Percentiles rank a stretch among this genome's conserved stretches.
Evolutionary conservation across 108 stramenopile genomes (phyloP).

Genomic region (Cyclotella sp.): DNA sequence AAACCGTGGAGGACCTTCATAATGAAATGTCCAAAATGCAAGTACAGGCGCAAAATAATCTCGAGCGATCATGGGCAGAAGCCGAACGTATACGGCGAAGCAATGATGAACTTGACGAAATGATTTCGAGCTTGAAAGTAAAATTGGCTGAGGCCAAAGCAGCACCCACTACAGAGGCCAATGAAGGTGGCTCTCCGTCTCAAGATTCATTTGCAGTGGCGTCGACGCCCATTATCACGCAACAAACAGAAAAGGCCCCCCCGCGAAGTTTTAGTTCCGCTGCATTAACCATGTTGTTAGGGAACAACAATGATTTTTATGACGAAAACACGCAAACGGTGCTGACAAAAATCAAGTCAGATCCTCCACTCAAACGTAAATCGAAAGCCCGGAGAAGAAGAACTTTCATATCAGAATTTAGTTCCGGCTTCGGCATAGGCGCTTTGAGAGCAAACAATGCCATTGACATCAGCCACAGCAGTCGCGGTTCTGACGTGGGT

Average conservation of each 20-base stretch:
- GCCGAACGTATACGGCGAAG: slow-evolving; percentile 22
- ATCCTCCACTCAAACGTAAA: background rate
- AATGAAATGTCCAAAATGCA: slow-evolving; percentile 27
- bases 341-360: background rate
- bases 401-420: slow-evolving; percentile 2
- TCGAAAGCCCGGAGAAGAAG: background rate
- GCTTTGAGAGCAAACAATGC: background rate
- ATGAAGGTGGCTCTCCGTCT: background rate
- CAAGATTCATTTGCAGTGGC: background rate
- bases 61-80: slow-evolving; percentile 37
- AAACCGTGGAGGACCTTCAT: slow-evolving; percentile 16
- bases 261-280: background rate
- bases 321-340: background rate
- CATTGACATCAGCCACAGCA: background rate
- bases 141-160: slow-evolving; percentile 8
- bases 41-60: slow-evolving; percentile 22
- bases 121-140: background rate
- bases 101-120: slow-evolving; percentile 20
- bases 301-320: background rate
- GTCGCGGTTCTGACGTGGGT: background rate
- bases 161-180: background rate
- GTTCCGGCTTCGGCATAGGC: background rate
- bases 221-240: background rate
- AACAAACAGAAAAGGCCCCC: background rate
- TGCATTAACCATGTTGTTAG: background rate